phyloP scores from a whole-genome alignment of 1,284 basidiomycete genomes.

The Boletus sp. region DNA sequence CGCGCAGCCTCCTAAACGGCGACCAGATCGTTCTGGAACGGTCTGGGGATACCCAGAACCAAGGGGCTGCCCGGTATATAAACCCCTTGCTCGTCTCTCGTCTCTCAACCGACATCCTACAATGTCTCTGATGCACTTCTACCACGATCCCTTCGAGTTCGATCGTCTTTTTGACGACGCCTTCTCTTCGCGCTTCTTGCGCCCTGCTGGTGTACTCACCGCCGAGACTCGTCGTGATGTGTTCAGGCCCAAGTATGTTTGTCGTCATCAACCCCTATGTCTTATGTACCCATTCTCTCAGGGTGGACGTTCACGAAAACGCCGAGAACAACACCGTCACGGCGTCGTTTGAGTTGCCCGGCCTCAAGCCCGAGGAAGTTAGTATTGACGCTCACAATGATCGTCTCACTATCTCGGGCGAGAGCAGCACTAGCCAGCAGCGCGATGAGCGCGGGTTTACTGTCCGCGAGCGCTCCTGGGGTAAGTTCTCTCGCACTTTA shows the following conservation, averaged over 20 bases:
- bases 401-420: conserved; percentile 50
- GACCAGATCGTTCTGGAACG: too few relatives aligned
- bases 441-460: conserved; percentile 49
- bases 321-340: conserved; percentile 45
- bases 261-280: not conserved
- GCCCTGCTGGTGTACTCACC: conserved; percentile 10
- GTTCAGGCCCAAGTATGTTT: conserved; percentile 35
- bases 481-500: conserved; percentile 51
- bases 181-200: conserved; percentile 39
- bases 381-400: conserved; percentile 47
- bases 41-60: too few relatives aligned
- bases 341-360: conserved; percentile 55
- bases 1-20: too few relatives aligned
- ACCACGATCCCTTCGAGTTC: conserved; percentile 55
- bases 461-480: conserved; percentile 53
- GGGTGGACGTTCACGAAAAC: conserved; percentile 54
- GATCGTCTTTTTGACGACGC: conserved; percentile 55
- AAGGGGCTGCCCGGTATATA: too few relatives aligned
- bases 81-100: too few relatives aligned
- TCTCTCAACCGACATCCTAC: too few relatives aligned
- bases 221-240: conserved; percentile 22
- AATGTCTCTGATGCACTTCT: conserved; percentile 43
- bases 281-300: conserved; percentile 19
- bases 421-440: conserved; percentile 40
- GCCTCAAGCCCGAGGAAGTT: conserved; percentile 48